A percentile compares a stretch with the other conserved stretches of the same genome.
phyloP scores from a whole-genome alignment of 176 grass and related monocot species.

The Hordeum marinum region DNA sequence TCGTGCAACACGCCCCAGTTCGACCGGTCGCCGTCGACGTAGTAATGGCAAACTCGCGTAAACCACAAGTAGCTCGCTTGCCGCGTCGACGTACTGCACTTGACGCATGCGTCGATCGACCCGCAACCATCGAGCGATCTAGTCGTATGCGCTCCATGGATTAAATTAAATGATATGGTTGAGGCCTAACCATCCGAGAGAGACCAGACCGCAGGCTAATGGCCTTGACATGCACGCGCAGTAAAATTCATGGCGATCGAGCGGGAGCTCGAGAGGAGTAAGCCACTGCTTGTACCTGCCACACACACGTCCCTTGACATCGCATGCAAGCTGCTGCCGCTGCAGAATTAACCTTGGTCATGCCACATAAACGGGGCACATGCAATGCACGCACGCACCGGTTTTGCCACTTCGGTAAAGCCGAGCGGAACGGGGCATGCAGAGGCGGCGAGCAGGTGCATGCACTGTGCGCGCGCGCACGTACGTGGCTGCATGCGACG shows the following conservation, averaged over 20 bases:
- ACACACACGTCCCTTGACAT: background rate
- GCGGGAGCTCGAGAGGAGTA: background rate
- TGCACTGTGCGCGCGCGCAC: no score
- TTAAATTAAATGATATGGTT: slow-evolving; percentile 26
- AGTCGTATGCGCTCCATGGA: background rate
- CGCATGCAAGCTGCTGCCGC: background rate
- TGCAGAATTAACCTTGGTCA: background rate
- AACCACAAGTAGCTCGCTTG: background rate
- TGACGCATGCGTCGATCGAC: background rate
- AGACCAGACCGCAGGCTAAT: background rate
- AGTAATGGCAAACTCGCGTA: background rate
- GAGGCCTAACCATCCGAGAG: slow-evolving; percentile 8
- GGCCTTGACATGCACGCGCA: background rate
- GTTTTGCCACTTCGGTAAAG: background rate
- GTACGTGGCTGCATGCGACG: background rate
- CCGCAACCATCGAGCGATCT: background rate
- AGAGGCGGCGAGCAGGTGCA: no score
- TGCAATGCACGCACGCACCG: background rate
- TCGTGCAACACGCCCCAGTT: background rate
- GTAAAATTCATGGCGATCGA: background rate
- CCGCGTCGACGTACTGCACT: background rate
- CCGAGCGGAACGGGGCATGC: background rate
- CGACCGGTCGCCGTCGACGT: slow-evolving; percentile 12
- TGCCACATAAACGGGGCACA: background rate
- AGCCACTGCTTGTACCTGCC: background rate